Percentiles rank a stretch among this genome's conserved stretches.
These are phyloP conservation scores for Secale cereale DNA, from an alignment of 176 grass and related monocot genomes.

Conservation along the genomic window DNA sequence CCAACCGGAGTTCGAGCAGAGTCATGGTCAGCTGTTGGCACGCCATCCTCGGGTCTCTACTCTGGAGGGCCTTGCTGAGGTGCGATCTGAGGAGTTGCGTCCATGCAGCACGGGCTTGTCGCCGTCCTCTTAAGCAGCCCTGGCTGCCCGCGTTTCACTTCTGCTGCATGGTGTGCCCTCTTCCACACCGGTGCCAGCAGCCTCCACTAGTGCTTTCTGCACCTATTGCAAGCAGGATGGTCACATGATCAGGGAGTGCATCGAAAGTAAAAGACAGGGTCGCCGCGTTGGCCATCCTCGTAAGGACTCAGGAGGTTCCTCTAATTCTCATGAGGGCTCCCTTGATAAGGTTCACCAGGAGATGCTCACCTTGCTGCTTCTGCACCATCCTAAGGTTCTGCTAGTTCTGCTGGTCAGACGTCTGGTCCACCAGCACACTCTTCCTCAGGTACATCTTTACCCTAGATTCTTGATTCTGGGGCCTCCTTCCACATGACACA, in stretches of 20 bases:
- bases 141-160: too few relatives aligned
- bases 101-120: too few relatives aligned
- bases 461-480: background rate
- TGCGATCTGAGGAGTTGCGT: background rate
- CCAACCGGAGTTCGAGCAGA: background rate
- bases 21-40: too few relatives aligned
- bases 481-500: background rate
- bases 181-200: too few relatives aligned
- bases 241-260: background rate
- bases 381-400: background rate
- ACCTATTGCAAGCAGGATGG: background rate
- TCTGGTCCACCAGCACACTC: background rate
- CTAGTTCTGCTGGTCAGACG: background rate
- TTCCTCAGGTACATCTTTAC: background rate
- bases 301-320: background rate
- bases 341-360: background rate
- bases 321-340: background rate
- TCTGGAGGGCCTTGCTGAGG: too few relatives aligned
- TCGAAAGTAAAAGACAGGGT: background rate
- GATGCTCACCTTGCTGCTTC: background rate
- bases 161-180: too few relatives aligned
- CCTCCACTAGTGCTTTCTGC: background rate
- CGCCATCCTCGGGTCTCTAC: too few relatives aligned
- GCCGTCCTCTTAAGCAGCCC: too few relatives aligned
- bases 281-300: background rate